Evolutionary conservation across 441 rosid species (phyloP).

Genomic region (Croton setiger): DNA sequence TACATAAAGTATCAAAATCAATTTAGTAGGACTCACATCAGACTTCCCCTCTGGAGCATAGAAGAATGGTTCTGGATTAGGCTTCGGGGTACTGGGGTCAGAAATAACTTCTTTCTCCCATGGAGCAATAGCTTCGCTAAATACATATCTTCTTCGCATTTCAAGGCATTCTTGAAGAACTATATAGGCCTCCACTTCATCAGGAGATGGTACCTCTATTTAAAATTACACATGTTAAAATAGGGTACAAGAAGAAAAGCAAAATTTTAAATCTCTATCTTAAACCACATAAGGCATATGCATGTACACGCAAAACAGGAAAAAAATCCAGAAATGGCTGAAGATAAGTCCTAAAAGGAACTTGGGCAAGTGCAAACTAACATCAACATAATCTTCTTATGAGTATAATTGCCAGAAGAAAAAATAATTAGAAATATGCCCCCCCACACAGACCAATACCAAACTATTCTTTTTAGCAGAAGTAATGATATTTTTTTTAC

Average conservation of each 20-base stretch:
- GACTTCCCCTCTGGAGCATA: constrained; percentile 74
- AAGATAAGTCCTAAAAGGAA: background rate
- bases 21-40: constrained; percentile 46
- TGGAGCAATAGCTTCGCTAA: constrained; percentile 83
- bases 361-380: background rate
- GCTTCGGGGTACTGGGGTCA: constrained; percentile 97
- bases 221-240: constrained; percentile 12
- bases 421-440: too few relatives aligned
- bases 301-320: background rate
- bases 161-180: constrained; percentile 95
- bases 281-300: background rate
- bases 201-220: constrained; percentile 76
- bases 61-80: constrained; percentile 79
- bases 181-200: constrained; percentile 75
- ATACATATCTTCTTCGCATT: constrained; percentile 74
- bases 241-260: background rate
- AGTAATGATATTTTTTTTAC: background rate
- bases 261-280: background rate
- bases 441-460: background rate
- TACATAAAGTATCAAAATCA: constrained; percentile 3
- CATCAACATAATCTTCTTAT: background rate
- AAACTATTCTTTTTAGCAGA: background rate
- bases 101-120: constrained; percentile 95
- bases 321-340: background rate
- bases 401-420: background rate